Conservation (phyloP, 2,329 filamentous ascomycete species). For the Fusarium subtropicale region DNA sequence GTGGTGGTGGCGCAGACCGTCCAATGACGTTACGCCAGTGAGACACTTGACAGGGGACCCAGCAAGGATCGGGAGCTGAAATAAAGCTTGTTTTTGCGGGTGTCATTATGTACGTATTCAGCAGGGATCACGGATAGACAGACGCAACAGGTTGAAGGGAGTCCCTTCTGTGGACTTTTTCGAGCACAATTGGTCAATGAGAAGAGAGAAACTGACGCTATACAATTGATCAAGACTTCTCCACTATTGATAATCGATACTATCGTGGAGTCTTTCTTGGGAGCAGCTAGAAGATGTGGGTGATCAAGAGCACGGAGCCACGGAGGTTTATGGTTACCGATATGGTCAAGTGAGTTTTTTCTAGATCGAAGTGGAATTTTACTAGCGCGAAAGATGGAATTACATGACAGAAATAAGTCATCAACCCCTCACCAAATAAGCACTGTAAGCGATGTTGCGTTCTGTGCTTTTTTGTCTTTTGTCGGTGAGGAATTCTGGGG, state of each 20-base stretch:
- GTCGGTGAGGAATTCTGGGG: background rate
- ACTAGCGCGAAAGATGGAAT: background rate
- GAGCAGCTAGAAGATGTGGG: background rate
- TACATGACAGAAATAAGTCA: background rate
- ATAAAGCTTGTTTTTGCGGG: constrained; percentile 31
- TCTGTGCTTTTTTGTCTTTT: background rate
- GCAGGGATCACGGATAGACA: constrained; percentile 1
- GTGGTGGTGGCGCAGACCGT: constrained; percentile 27
- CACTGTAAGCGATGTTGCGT: background rate
- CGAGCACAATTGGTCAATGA: background rate
- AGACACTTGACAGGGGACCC: constrained; percentile 32
- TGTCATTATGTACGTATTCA: background rate
- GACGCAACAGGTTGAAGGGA: background rate
- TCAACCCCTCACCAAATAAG: background rate
- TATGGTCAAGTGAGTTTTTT: background rate
- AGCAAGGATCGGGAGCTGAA: constrained; percentile 33
- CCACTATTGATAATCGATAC: background rate
- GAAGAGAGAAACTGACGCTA: background rate
- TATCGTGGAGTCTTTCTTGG: background rate
- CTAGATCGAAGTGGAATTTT: background rate
- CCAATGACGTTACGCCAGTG: constrained; percentile 19
- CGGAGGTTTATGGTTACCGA: background rate
- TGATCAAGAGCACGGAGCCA: background rate
- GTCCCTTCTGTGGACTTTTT: background rate
- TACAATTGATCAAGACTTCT: background rate